Base-by-base conservation (phyloP, 495 filamentous ascomycete genomes). In the Xylaria curta region DNA sequence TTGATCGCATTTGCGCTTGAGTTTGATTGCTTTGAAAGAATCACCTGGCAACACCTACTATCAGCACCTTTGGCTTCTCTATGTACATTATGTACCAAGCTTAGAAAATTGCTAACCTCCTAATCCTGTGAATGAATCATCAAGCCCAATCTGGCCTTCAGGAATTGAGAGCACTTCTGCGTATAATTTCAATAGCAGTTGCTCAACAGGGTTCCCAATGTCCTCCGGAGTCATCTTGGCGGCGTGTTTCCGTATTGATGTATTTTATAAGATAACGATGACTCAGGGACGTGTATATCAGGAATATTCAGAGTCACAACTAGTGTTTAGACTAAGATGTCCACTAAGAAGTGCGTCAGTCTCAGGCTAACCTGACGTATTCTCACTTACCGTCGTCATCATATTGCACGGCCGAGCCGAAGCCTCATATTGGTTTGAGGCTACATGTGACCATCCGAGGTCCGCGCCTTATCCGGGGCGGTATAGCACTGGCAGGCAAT, bases 21-120 rank as follows among this genome's bases (percentile, higher is more conserved):
- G 60, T 38, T 63, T 63, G 60, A 63, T 63, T 24, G 60, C 60
- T 46, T 46, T 63, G 38, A 63, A 63, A 63, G 60, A 63, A 63
- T 63, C 60, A 44, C 60, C 60, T 63, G 28, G 13, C 12, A 63
- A 63, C 6, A 21, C 36, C 19, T 44, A 63, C 19, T 10, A 44
- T 63, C 21, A 63, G 60, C 21, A 61, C 8, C 10, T n/a, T 38
- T 12, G 21, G 8, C 58, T 61, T 61, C 19, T 61, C 15, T 3
- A 61, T 19, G 19, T 38, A 58, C 12, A 19, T 1, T 6, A 31
- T 17, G 15, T 31, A 58, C 53, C 13, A 28, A 42, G 31, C 59
- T 21, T 10, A 10, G n/a, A 28, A 63, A 44, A 46, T 15, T 63
- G 38, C 60, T 44, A 21, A 63, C 60, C 60, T 40, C 60, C 60